Conservation (phyloP, 345 rosid genomes). For the Eucalyptus sideroxylon region DNA sequence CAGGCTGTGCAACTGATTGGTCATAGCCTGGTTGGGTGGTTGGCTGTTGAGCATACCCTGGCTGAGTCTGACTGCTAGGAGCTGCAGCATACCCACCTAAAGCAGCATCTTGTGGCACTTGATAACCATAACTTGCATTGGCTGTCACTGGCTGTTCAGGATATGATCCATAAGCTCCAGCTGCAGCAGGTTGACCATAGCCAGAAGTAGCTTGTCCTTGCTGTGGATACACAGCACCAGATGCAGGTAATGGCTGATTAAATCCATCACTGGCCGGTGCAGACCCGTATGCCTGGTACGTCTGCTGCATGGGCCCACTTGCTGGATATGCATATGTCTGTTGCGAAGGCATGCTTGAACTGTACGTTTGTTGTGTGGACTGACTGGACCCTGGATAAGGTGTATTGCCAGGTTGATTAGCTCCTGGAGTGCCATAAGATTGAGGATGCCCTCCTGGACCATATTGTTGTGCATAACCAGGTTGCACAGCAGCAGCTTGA, state of each 20-base stretch:
- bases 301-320: constrained; percentile 46
- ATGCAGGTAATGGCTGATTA: constrained; percentile 13
- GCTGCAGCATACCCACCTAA: constrained; percentile 40
- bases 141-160: constrained; percentile 34
- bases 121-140: constrained; percentile 49
- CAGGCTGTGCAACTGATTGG: constrained; percentile 47
- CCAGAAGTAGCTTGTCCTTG: constrained; percentile 41
- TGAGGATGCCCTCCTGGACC: constrained; percentile 30
- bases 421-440: constrained; percentile 45
- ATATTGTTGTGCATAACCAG: constrained; percentile 57
- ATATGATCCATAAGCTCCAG: constrained; percentile 36
- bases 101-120: constrained; percentile 54
- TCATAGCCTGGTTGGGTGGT: constrained; percentile 57
- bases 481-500: constrained; percentile 34
- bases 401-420: constrained; percentile 46
- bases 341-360: constrained; percentile 33
- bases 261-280: constrained; percentile 34
- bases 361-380: constrained; percentile 36
- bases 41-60: constrained; percentile 47
- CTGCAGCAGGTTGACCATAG: constrained; percentile 28
- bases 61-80: constrained; percentile 18
- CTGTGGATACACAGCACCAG: constrained; percentile 40
- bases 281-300: constrained; percentile 46
- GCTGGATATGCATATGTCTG: constrained; percentile 70
- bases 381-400: constrained; percentile 44